Evolutionary conservation across 148 eudicot genomes (phyloP).

Genomic region (Suaeda aralocaspica): DNA sequence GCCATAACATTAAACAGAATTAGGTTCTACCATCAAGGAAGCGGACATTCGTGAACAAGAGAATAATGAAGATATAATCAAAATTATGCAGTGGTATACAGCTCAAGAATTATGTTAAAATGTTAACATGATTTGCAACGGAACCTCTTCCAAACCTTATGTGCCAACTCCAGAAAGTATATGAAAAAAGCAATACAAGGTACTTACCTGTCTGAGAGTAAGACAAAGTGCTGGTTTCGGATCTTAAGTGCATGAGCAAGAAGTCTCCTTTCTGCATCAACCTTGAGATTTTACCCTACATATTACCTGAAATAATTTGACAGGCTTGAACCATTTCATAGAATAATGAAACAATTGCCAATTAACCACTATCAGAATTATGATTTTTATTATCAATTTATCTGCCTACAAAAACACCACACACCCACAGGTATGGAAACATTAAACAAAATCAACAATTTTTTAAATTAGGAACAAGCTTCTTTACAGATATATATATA

Average conservation of each 20-base stretch:
- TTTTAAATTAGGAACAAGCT: too few relatives aligned
- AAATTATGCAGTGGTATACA: conserved; percentile 63
- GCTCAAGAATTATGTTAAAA: conserved; percentile 27
- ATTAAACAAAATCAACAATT: too few relatives aligned
- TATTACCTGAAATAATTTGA: conserved; percentile 33
- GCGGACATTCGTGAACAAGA: conserved; percentile 55
- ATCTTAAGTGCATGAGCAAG: conserved; percentile 54
- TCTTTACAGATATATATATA: too few relatives aligned
- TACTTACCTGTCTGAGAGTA: conserved; percentile 55
- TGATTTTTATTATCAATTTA: too few relatives aligned
- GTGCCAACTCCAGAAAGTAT: conserved; percentile 2
- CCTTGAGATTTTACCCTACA: conserved; percentile 72
- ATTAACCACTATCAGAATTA: neutral
- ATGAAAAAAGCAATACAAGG: conserved; percentile 12
- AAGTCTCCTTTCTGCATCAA: conserved; percentile 68
- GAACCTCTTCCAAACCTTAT: neutral
- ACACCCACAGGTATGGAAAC: too few relatives aligned
- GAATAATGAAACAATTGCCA: neutral
- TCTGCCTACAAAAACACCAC: neutral
- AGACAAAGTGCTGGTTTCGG: conserved; percentile 60
- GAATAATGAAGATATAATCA: conserved; percentile 58
- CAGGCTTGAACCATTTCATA: conserved; percentile 8
- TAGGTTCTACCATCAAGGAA: conserved; percentile 50
- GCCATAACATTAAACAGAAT: neutral
- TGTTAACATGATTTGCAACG: conserved; percentile 2